Evolutionary conservation across 2,329 filamentous ascomycete species (phyloP).

Genomic region (Ophiosphaerella narmari): DNA sequence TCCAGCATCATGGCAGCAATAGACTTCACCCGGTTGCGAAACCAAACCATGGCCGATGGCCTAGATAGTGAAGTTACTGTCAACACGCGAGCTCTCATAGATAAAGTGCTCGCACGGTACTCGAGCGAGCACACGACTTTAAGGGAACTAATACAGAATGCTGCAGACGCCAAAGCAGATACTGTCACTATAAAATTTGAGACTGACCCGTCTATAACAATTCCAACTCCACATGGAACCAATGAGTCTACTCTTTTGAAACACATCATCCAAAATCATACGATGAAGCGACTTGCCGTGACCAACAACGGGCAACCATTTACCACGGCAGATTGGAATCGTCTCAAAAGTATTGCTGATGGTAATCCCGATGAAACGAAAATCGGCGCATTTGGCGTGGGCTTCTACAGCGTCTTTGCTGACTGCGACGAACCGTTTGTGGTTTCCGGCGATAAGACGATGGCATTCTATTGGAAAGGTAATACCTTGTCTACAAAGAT

Average conservation of each 20-base stretch:
- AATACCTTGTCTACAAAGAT: constrained; percentile 94
- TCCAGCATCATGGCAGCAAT: constrained; percentile 40
- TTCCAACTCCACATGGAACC: constrained; percentile 69
- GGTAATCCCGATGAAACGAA: constrained; percentile 99
- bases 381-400: constrained; percentile 97
- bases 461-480: constrained; percentile 99
- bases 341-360: constrained; percentile 96
- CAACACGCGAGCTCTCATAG: constrained; percentile 93
- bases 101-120: constrained; percentile 95
- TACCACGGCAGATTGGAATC: constrained; percentile 86
- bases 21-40: constrained; percentile 72
- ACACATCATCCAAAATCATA: constrained; percentile 83
- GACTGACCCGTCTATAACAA: constrained; percentile 78
- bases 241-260: constrained; percentile 75
- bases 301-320: constrained; percentile 92
- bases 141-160: constrained; percentile 95
- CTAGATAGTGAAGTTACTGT: constrained; percentile 98
- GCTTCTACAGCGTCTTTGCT: constrained; percentile 97
- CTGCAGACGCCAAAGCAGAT: constrained; percentile 92
- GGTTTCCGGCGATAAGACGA: constrained; percentile 86
- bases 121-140: constrained; percentile 90
- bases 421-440: constrained; percentile 98
- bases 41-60: constrained; percentile 84
- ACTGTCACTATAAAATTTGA: constrained; percentile 92
- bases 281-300: constrained; percentile 82